A percentile compares a stretch with the other conserved stretches of the same genome.
Conservation (phyloP, 2,329 filamentous ascomycete species). For the Ophiostoma quercus region DNA sequence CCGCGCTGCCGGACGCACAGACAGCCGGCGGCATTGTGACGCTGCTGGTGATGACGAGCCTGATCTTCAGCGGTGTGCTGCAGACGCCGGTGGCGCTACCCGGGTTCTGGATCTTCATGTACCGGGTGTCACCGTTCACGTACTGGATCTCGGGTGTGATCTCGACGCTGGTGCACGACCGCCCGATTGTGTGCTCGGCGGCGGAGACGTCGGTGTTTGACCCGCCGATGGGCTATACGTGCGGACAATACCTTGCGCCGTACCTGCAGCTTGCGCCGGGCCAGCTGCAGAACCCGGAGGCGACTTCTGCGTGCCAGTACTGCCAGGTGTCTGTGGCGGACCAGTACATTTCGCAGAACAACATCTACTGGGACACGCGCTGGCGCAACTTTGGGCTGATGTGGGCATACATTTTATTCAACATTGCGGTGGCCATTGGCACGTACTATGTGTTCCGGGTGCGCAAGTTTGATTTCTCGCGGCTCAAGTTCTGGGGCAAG, state of each 20-base stretch:
- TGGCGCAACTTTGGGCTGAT: constrained; percentile 69
- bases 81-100: constrained; percentile 55
- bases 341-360: constrained; percentile 48
- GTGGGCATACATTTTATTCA: constrained; percentile 63
- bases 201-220: constrained; percentile 60
- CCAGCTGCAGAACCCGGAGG: constrained; percentile 56
- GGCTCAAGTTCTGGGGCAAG: constrained; percentile 22
- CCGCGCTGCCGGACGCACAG: constrained; percentile 61
- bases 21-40: constrained; percentile 60
- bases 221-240: constrained; percentile 58
- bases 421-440: constrained; percentile 51
- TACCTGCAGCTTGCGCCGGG: constrained; percentile 51
- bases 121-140: constrained; percentile 73
- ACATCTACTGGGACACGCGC: constrained; percentile 48
- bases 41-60: constrained; percentile 52
- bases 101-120: constrained; percentile 76
- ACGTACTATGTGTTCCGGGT: constrained; percentile 25
- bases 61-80: constrained; percentile 58
- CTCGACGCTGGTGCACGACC: constrained; percentile 62
- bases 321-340: constrained; percentile 60
- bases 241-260: constrained; percentile 55
- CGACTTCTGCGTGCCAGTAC: constrained; percentile 56
- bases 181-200: constrained; percentile 56
- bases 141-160: constrained; percentile 75
- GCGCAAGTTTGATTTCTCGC: constrained; percentile 8